Percentiles rank a stretch among this genome's conserved stretches.
These are phyloP conservation scores for Agrocybe praecox DNA, from an alignment of 768 basidiomycete genomes.

Conservation along the genomic window DNA sequence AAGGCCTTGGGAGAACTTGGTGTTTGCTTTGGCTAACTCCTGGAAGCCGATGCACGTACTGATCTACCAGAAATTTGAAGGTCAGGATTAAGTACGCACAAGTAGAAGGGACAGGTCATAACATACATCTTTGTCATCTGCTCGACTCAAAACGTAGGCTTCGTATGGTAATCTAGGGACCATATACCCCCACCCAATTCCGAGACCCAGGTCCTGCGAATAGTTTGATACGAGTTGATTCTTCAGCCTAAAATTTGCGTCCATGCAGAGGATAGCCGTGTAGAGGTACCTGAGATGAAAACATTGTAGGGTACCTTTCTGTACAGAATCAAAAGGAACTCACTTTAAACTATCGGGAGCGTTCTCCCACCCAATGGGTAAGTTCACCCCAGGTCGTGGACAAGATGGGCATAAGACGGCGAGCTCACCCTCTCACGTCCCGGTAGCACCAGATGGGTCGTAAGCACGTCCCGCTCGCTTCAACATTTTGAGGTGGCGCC, in stretches of 20 bases:
- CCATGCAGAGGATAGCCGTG: not conserved
- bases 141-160: not conserved
- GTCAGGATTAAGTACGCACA: too few relatives aligned
- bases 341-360: not conserved
- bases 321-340: not conserved
- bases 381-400: constrained; percentile 1
- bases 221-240: constrained; percentile 6
- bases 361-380: constrained; percentile 1
- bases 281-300: not conserved
- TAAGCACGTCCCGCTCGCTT: constrained; percentile 3
- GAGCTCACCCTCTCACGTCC: not conserved
- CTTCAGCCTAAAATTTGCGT: not conserved
- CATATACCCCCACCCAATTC: constrained; percentile 2
- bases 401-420: constrained; percentile 1
- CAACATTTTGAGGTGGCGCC: constrained; percentile 4
- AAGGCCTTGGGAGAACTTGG: constrained; percentile 20
- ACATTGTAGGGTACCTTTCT: not conserved
- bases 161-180: not conserved
- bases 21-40: constrained; percentile 25
- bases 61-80: constrained; percentile 16
- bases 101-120: not conserved
- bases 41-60: constrained; percentile 28
- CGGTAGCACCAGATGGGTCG: constrained; percentile 1
- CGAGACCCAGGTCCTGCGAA: constrained; percentile 4
- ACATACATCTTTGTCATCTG: constrained; percentile 8